phyloP scores from a whole-genome alignment of 169 alveolate genomes.

The Plasmodium billcollinsi region DNA sequence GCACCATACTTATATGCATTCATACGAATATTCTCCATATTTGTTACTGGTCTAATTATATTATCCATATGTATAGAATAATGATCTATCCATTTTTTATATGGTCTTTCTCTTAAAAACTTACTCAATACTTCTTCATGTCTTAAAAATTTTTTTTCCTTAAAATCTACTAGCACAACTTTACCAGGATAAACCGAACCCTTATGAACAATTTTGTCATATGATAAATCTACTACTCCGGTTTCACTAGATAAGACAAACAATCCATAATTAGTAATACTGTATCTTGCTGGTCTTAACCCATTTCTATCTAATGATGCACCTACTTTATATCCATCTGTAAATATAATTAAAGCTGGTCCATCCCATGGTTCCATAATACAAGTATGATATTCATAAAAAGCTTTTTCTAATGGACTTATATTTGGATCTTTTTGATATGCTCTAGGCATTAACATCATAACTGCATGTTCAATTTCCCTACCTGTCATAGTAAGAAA shows the following conservation, averaged over 20 bases:
- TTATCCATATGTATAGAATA: slow-evolving; percentile 69
- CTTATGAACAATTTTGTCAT: slow-evolving; percentile 76
- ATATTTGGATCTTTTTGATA: slow-evolving; percentile 77
- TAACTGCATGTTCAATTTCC: slow-evolving; percentile 75
- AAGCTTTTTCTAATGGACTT: slow-evolving; percentile 72
- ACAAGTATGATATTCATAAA: slow-evolving; percentile 82
- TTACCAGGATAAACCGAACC: slow-evolving; percentile 86
- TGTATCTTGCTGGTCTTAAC: slow-evolving; percentile 84
- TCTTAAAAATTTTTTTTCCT: slow-evolving; percentile 67
- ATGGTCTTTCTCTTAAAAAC: slow-evolving; percentile 42
- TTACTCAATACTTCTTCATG: slow-evolving; percentile 76
- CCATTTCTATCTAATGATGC: slow-evolving; percentile 87
- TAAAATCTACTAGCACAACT: slow-evolving; percentile 82
- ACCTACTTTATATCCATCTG: slow-evolving; percentile 86
- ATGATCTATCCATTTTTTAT: slow-evolving; percentile 77
- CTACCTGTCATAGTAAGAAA: slow-evolving; percentile 73
- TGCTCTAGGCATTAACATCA: slow-evolving; percentile 79
- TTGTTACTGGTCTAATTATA: slow-evolving; percentile 68
- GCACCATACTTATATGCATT: slow-evolving; percentile 75
- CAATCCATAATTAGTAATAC: slow-evolving; percentile 79
- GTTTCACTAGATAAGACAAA: slow-evolving; percentile 84
- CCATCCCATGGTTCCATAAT: slow-evolving; percentile 90
- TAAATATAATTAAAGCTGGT: slow-evolving; percentile 84
- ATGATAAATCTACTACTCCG: slow-evolving; percentile 82
- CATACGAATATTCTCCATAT: slow-evolving; percentile 77